Conservation (phyloP, 495 filamentous ascomycete genomes). For the Annulohypoxylon nitens region DNA sequence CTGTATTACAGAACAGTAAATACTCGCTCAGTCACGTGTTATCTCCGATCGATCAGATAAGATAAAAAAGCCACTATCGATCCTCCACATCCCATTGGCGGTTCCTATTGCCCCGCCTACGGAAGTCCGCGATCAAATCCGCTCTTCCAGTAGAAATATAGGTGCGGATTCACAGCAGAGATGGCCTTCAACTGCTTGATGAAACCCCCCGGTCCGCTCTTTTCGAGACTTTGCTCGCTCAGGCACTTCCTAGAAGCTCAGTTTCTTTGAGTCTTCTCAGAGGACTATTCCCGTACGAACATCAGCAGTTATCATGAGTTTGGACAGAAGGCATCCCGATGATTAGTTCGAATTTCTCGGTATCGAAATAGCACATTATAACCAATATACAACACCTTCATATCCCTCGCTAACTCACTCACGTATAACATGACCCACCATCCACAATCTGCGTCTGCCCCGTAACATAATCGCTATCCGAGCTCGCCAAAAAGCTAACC, state of each 20-base stretch:
- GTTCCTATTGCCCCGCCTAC: background rate
- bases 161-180: no score
- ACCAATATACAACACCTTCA: background rate
- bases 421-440: slow-evolving; percentile 68
- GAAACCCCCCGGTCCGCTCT: no score
- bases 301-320: no score
- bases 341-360: no score
- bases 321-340: no score
- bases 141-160: no score
- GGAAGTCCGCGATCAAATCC: background rate
- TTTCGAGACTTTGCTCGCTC: no score
- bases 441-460: slow-evolving; percentile 74
- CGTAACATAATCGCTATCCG: slow-evolving; percentile 70
- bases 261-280: no score
- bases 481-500: slow-evolving; percentile 68
- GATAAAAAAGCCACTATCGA: slow-evolving; percentile 2
- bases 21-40: background rate
- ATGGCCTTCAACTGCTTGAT: no score
- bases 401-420: background rate
- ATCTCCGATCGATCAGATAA: slow-evolving; percentile 12
- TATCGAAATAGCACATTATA: background rate
- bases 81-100: background rate
- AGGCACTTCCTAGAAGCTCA: no score
- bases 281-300: no score
- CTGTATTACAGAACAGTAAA: background rate